A percentile compares a stretch with the other conserved stretches of the same genome.
Conservation (phyloP, 148 eudicot genomes). For the Amaranthus hypochondriacus region DNA sequence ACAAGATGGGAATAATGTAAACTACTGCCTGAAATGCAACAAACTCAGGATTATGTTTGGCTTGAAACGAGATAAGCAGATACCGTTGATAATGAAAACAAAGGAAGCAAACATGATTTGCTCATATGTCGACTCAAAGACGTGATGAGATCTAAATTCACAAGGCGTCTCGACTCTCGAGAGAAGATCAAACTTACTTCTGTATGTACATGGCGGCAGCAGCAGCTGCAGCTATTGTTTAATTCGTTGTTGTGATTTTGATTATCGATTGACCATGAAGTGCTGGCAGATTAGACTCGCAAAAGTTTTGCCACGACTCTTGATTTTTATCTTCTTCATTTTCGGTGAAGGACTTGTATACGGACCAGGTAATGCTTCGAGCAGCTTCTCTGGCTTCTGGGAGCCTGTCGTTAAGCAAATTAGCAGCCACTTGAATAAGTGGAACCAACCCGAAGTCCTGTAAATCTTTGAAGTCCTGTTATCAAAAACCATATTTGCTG, state of each 20-base stretch:
- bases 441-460: conserved; percentile 62
- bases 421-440: conserved; percentile 55
- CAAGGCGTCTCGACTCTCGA: conserved; percentile 24
- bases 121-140: conserved; percentile 15
- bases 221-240: conserved; percentile 10
- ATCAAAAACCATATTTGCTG: conserved; percentile 2
- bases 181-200: conserved; percentile 20
- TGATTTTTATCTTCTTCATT: conserved; percentile 46
- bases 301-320: conserved; percentile 85
- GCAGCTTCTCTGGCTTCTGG: conserved; percentile 99
- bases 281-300: conserved; percentile 71
- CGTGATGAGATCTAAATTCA: conserved; percentile 17
- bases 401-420: conserved; percentile 74
- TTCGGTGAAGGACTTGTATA: conserved; percentile 40
- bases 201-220: conserved; percentile 18
- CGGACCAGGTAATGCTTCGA: conserved; percentile 47
- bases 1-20: too few species aligned
- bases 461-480: conserved; percentile 52
- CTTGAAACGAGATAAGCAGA: conserved; percentile 2
- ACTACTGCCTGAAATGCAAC: neutral
- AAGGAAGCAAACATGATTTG: conserved; percentile 19
- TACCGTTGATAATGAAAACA: neutral
- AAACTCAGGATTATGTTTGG: conserved; percentile 11
- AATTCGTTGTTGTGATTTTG: conserved; percentile 43
- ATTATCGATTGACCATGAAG: conserved; percentile 65